Percentiles rank a stretch among this genome's conserved stretches.
Evolutionary conservation across 2,329 filamentous ascomycete species (phyloP).

Genomic region (Pyrenophora seminiperda): DNA sequence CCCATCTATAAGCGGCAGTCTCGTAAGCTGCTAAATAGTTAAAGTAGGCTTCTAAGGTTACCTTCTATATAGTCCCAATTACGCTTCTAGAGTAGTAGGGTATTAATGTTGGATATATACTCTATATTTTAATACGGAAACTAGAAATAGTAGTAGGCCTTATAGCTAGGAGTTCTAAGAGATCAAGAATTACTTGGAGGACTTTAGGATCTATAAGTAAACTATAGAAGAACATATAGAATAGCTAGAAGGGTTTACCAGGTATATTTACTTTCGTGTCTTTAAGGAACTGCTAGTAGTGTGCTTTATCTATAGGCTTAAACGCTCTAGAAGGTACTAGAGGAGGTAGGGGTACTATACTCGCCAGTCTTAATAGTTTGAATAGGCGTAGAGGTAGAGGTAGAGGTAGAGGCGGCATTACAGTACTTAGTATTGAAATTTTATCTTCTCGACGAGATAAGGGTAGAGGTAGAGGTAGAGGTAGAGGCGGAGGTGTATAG

Average conservation of each 20-base stretch:
- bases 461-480: neutral
- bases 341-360: constrained; percentile 1
- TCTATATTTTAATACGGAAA: constrained; percentile 40
- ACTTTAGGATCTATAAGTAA: constrained; percentile 41
- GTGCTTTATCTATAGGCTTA: constrained; percentile 6
- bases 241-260: constrained; percentile 21
- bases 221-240: constrained; percentile 42
- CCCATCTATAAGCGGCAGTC: constrained; percentile 28
- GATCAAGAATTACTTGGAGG: constrained; percentile 33
- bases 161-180: constrained; percentile 27
- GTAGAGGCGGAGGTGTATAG: constrained; percentile 3
- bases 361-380: constrained; percentile 1
- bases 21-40: constrained; percentile 24
- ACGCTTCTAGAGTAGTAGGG: constrained; percentile 14
- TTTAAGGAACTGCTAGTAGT: constrained; percentile 5
- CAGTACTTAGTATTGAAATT: constrained; percentile 1
- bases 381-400: constrained; percentile 1
- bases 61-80: constrained; percentile 19
- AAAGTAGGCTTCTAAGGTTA: constrained; percentile 21
- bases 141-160: constrained; percentile 28
- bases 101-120: constrained; percentile 35
- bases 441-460: constrained; percentile 2
- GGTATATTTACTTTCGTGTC: constrained; percentile 8
- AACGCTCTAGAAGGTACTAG: constrained; percentile 1
- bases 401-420: constrained; percentile 1